Evolutionary conservation across 768 basidiomycete genomes (phyloP).

Genomic region (Gloeopeniophorella convolvens): DNA sequence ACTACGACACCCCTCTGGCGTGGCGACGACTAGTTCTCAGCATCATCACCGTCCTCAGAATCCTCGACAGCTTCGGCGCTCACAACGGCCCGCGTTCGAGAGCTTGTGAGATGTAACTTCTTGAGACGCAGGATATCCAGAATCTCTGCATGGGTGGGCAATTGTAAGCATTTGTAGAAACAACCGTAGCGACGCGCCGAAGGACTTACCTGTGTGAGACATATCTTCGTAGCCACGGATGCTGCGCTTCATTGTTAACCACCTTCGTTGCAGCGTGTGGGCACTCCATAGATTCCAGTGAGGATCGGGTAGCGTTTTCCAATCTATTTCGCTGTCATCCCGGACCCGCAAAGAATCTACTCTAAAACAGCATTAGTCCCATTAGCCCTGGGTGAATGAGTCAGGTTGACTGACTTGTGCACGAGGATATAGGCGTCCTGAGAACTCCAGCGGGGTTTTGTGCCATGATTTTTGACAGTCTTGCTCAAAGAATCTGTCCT

Average conservation of each 20-base stretch:
- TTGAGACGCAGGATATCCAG: slow-evolving; percentile 75
- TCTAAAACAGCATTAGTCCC: slow-evolving; percentile 32
- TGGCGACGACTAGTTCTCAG: background rate
- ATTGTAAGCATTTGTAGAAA: slow-evolving; percentile 7
- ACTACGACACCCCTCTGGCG: too few species aligned
- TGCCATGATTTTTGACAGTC: slow-evolving; percentile 64
- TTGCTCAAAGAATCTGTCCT: slow-evolving; percentile 77
- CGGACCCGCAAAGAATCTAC: slow-evolving; percentile 67
- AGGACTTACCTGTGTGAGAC: slow-evolving; percentile 60
- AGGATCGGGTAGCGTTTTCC: slow-evolving; percentile 68
- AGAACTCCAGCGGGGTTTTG: slow-evolving; percentile 64
- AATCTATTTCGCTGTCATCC: slow-evolving; percentile 81
- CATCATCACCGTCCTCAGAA: slow-evolving; percentile 22
- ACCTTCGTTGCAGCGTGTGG: slow-evolving; percentile 71
- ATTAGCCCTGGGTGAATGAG: background rate
- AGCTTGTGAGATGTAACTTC: slow-evolving; percentile 52
- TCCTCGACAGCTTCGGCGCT: slow-evolving; percentile 32
- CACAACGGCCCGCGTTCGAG: slow-evolving; percentile 26
- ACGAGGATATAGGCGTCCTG: slow-evolving; percentile 76
- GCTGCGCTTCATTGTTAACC: slow-evolving; percentile 72
- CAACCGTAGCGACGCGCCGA: background rate
- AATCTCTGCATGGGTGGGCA: slow-evolving; percentile 44
- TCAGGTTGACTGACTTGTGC: slow-evolving; percentile 52
- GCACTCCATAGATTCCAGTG: slow-evolving; percentile 85
- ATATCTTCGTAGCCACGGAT: slow-evolving; percentile 76